A percentile compares a stretch with the other conserved stretches of the same genome.
Conservation (phyloP, 2,329 filamentous ascomycete species). For the Kalmusia sp. region DNA sequence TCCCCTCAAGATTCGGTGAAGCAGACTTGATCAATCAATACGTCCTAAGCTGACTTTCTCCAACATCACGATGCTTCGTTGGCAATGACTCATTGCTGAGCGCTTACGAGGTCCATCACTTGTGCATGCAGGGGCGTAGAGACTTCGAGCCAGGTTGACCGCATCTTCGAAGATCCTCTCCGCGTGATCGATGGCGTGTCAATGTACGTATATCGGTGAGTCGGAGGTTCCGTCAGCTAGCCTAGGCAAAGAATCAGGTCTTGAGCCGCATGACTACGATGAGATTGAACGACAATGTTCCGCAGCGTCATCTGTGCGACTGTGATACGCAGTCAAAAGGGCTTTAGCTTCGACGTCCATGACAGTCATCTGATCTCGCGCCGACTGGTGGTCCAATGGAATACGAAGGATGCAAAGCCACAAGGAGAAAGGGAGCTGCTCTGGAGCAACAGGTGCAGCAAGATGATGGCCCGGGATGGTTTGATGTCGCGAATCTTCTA, state of each 20-base stretch:
- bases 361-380: not conserved
- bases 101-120: not conserved
- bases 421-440: not conserved
- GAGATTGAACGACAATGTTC: not conserved
- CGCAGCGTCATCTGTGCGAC: constrained; percentile 16
- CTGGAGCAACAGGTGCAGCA: not conserved
- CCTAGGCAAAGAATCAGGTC: not conserved
- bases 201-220: not conserved
- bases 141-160: not conserved
- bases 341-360: constrained; percentile 11
- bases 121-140: not conserved
- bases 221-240: not conserved
- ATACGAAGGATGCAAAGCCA: not conserved
- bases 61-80: not conserved
- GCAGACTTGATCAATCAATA: not conserved
- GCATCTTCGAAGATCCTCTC: not conserved
- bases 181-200: not conserved
- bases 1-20: too few relatives aligned
- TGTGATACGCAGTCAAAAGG: constrained; percentile 9
- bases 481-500: constrained; percentile 41
- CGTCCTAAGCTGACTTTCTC: not conserved
- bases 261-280: not conserved
- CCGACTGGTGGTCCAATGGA: not conserved
- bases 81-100: not conserved
- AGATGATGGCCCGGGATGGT: not conserved